phyloP scores from a whole-genome alignment of 768 basidiomycete genomes.

The Amanita pseudoporphyria region DNA sequence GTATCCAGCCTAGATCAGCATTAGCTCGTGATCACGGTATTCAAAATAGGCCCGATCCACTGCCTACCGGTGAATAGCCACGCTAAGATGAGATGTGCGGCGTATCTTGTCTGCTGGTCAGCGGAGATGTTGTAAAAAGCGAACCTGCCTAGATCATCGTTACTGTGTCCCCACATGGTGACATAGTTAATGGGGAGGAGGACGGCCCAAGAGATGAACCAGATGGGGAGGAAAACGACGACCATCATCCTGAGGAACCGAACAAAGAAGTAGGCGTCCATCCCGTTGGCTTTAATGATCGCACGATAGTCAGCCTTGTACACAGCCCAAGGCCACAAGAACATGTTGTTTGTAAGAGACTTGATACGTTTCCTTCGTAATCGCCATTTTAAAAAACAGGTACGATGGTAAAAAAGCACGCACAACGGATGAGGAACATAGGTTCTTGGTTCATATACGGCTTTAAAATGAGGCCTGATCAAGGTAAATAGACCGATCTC shows the following conservation, averaged over 20 bases:
- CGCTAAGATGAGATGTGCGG: constrained; percentile 69
- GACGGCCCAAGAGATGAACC: constrained; percentile 81
- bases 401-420: too few species aligned
- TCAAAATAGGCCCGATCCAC: background rate
- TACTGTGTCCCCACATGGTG: constrained; percentile 33
- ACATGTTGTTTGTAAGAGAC: constrained; percentile 37
- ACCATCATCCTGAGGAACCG: constrained; percentile 83
- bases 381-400: too few species aligned
- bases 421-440: constrained; percentile 41
- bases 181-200: constrained; percentile 69
- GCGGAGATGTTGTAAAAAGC: constrained; percentile 73
- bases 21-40: background rate
- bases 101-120: constrained; percentile 47
- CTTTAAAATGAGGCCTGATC: constrained; percentile 74
- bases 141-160: constrained; percentile 56
- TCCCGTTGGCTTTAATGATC: constrained; percentile 62
- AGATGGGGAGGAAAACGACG: constrained; percentile 79
- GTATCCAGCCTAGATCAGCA: constrained; percentile 64
- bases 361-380: constrained; percentile 46
- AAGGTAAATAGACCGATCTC: constrained; percentile 77
- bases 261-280: constrained; percentile 92
- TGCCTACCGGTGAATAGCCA: constrained; percentile 72
- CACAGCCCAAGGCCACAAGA: constrained; percentile 62
- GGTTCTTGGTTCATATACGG: constrained; percentile 84
- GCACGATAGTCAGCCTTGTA: constrained; percentile 51